These are phyloP conservation scores for Talaromyces funiculosus DNA, from an alignment of 2,329 filamentous ascomycete genomes.

Conservation along the genomic window DNA sequence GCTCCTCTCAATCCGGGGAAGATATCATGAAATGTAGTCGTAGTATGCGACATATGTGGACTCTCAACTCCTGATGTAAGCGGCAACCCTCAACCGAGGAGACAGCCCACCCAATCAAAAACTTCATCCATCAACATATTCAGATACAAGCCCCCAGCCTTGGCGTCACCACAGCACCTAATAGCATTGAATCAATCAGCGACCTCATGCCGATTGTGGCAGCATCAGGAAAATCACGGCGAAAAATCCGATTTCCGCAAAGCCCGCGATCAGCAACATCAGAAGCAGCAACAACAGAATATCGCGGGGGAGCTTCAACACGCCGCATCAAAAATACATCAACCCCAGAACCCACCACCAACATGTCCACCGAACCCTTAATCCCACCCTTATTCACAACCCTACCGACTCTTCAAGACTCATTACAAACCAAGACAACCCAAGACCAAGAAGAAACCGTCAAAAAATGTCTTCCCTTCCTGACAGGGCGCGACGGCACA, in stretches of 20 bases:
- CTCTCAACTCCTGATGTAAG: neutral
- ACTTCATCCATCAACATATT: conserved; percentile 4
- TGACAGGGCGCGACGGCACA: conserved; percentile 48
- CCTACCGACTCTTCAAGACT: conserved; percentile 60
- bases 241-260: conserved; percentile 35
- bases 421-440: conserved; percentile 63
- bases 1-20: neutral
- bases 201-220: conserved; percentile 31
- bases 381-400: conserved; percentile 35
- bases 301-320: conserved; percentile 16
- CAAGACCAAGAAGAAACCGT: conserved; percentile 63
- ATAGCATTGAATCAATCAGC: neutral
- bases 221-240: conserved; percentile 30
- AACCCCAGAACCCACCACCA: neutral
- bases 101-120: conserved; percentile 11
- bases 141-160: neutral
- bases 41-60: neutral
- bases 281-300: conserved; percentile 8
- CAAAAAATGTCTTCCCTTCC: conserved; percentile 61
- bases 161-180: neutral
- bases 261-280: conserved; percentile 20
- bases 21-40: neutral
- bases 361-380: neutral
- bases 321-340: neutral
- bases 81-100: neutral